Evolutionary conservation across 2,329 filamentous ascomycete species (phyloP).

Genomic region (Aspergillus viridinutans): DNA sequence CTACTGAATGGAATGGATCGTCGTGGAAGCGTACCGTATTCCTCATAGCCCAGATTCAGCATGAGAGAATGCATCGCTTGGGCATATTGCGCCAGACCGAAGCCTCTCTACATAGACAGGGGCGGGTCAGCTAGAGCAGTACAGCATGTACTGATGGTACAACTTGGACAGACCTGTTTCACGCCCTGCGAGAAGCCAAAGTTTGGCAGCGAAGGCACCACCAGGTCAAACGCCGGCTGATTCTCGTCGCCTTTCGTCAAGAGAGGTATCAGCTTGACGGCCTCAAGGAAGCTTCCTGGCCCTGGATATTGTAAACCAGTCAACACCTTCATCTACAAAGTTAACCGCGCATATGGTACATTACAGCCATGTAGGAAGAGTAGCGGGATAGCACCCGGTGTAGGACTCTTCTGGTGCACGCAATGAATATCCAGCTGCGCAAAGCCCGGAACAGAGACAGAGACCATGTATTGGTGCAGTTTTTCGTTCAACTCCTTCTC

Average conservation of each 20-base stretch:
- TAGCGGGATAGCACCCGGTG: conserved; percentile 56
- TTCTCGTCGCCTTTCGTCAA: conserved; percentile 34
- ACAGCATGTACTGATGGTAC: not conserved
- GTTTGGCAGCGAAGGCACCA: conserved; percentile 54
- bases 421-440: conserved; percentile 61
- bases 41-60: conserved; percentile 60
- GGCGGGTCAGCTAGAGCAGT: not conserved
- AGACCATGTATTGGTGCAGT: conserved; percentile 56
- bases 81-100: conserved; percentile 57
- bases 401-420: conserved; percentile 53
- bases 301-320: conserved; percentile 25
- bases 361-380: conserved; percentile 64
- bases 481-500: conserved; percentile 56
- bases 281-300: conserved; percentile 65
- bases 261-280: conserved; percentile 40
- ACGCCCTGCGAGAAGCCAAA: conserved; percentile 52
- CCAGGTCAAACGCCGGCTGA: conserved; percentile 48
- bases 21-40: conserved; percentile 45
- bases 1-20: not conserved
- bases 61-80: conserved; percentile 66
- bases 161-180: conserved; percentile 19
- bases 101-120: conserved; percentile 46
- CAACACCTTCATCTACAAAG: not conserved
- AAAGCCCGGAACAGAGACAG: conserved; percentile 55
- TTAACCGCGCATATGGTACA: conserved; percentile 1